Evolutionary conservation across 2,329 filamentous ascomycete genomes (phyloP), one percentile per base, ranked within the genome.

Genomic region (Ophiostoma perfectum): DNA sequence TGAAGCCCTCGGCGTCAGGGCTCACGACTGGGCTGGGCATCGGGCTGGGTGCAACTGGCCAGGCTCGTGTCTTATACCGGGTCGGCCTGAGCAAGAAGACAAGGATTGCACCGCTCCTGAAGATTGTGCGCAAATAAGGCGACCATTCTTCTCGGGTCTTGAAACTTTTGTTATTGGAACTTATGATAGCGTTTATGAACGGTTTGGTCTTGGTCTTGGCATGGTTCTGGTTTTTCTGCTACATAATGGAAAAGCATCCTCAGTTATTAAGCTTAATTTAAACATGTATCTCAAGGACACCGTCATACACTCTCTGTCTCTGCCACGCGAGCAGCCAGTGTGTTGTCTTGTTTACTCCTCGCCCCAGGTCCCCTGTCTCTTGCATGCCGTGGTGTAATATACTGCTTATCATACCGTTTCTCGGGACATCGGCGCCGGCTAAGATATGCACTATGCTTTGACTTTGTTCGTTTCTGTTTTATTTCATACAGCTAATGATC

Each of bases 31-130:
- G 41, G 4, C 62, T 64, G 16, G 62, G 45, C 14, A 27, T 27
- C 27, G 41, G 39, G 11, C 39, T 18, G 44, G 18, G 58, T n/a
- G 39, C 27, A 27, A 27, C 27, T 41, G 42, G 70, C 14, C 73
- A 73, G 67, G 71, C 73, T 14, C 82, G 80, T 70, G 81, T 81
- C 16, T 71, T 79, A 16, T 83, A 81, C 70, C 78, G 83, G 16
- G 82, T 85, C 67, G 83, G 83, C 3, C 74, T 85, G 71, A 85
- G 83, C 76, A 84, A 80, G 74, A 78, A 75, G 72, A 79, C 79
- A 18, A 78, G 80, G 69, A 84, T 85, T 70, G 81, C 83, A 47
- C 82, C 83, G 41, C 74, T 85, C 67, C 75, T 85, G 39, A 84
- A 85, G 74, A 78, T 78, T 36, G 71, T 84, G 67, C 80, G 78